A percentile compares a stretch with the other conserved stretches of the same genome.
These are phyloP conservation scores for Ophiosphaerella narmari DNA, from an alignment of 2,329 filamentous ascomycete species.

Conservation along the genomic window DNA sequence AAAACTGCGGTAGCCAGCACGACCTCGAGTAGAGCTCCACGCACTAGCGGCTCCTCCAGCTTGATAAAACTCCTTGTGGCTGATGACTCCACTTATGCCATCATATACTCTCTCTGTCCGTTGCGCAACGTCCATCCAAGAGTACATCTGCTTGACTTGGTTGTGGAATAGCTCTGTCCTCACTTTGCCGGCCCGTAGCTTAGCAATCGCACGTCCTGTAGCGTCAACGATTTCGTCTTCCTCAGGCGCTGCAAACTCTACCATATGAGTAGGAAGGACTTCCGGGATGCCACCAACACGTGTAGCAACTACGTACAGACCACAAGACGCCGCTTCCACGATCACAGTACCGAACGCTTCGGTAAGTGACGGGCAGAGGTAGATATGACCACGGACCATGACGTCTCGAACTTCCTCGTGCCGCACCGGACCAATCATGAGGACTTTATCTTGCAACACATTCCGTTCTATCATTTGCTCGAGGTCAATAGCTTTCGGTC, in stretches of 20 bases:
- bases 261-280: conserved; percentile 95
- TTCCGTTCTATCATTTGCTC: conserved; percentile 98
- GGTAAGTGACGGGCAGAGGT: conserved; percentile 90
- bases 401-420: conserved; percentile 97
- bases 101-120: conserved; percentile 95
- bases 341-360: conserved; percentile 98
- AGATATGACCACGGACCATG: conserved; percentile 96
- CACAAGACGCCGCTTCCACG: conserved; percentile 94
- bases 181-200: conserved; percentile 82
- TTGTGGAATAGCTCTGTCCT: conserved; percentile 94
- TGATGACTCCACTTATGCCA: conserved; percentile 84
- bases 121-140: conserved; percentile 92
- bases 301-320: conserved; percentile 94
- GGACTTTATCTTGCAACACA: conserved; percentile 89
- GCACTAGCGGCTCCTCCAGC: conserved; percentile 70
- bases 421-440: conserved; percentile 87
- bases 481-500: conserved; percentile 94
- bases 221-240: conserved; percentile 92
- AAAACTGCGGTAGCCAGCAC: conserved; percentile 77
- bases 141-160: conserved; percentile 98
- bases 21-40: conserved; percentile 72
- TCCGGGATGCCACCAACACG: conserved; percentile 96
- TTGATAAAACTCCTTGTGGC: conserved; percentile 84
- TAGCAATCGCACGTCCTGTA: conserved; percentile 85
- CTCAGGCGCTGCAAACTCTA: conserved; percentile 93